Conservation (phyloP, 345 rosid genomes). For the Nasturtium officinale region DNA sequence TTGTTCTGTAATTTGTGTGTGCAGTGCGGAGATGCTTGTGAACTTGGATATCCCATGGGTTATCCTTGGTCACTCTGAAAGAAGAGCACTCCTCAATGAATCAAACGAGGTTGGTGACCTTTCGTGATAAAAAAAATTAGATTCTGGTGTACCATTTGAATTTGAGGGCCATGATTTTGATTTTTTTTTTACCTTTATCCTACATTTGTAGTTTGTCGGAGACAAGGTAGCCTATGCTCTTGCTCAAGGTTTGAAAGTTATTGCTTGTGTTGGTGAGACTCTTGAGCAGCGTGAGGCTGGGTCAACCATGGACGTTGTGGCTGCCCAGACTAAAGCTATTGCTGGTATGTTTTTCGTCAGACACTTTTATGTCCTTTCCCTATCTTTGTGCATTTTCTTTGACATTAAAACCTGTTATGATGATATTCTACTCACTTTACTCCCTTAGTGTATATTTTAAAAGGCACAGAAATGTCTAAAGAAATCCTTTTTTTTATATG, state of each 20-base stretch:
- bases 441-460: not conserved
- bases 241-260: slow-evolving; percentile 82
- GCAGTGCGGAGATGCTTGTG: slow-evolving; percentile 91
- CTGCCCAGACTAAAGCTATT: slow-evolving; percentile 92
- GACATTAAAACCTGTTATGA: not conserved
- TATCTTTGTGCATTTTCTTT: not conserved
- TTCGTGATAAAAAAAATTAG: not conserved
- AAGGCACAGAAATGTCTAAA: not conserved
- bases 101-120: slow-evolving; percentile 62
- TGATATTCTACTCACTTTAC: not conserved
- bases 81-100: slow-evolving; percentile 68
- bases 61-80: slow-evolving; percentile 93
- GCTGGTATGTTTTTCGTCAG: slow-evolving; percentile 54
- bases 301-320: slow-evolving; percentile 79
- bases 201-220: slow-evolving; percentile 68
- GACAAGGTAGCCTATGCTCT: slow-evolving; percentile 96
- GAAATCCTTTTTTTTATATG: slow-evolving; percentile 10
- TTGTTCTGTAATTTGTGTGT: slow-evolving; percentile 16
- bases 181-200: slow-evolving; percentile 8
- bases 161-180: slow-evolving; percentile 3
- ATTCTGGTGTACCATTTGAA: not conserved
- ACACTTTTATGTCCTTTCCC: not conserved
- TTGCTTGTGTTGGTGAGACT: slow-evolving; percentile 95
- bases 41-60: slow-evolving; percentile 87
- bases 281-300: slow-evolving; percentile 90